Base-by-base conservation (phyloP, 192 early-diverging fungal species). In the Linnemannia zychae region DNA sequence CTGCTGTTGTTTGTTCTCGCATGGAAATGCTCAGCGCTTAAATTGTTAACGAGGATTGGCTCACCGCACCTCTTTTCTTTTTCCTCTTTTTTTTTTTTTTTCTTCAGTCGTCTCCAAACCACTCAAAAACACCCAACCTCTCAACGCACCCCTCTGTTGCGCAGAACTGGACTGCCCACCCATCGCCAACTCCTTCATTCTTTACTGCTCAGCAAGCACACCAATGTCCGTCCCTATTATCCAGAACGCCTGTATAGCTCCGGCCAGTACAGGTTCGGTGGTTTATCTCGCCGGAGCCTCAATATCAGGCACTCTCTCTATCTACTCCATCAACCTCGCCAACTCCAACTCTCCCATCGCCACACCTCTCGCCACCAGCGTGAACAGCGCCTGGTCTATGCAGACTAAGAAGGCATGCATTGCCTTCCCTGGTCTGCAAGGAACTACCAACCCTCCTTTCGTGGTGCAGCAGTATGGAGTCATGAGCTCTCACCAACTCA, bases 301-400 rank as follows among this genome's bases (percentile, higher is more conserved):
- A 12, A 17, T 53, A n/a, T 0, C 77, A 7, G 82, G 82, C 34
- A 50, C 52, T 4, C 68, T 84, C 24, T 67, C 78, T 47, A 52
- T 50, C 36, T 84, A 84, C 57, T 36, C 53, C 12, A 36, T 84
- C 31, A 65, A 66, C 46, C 46, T 84, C 40, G 5, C 77, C 66
- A 79, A 84, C 77, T 71, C 78, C 73, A 79, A 75, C 46, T 48
- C 82, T 9, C 82, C 82, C 47, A 66, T 67, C 11, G 77, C 77
- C 24, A 75, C 77, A 7, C 36, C 75, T 28, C 50, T 84, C 44
- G 63, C 50, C 28, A 70, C 67, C 9, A 37, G n/a, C 48, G 0
- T 9, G 17, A 0, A 15, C 11, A 33, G 9, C 15, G 57, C 31
- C 47, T 84, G 82, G 82, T 74, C 72, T 47, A 71, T 66, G 28